Evolutionary conservation across 2,329 filamentous ascomycete genomes (phyloP).

Genomic region (Neocatenulostroma microsporum): DNA sequence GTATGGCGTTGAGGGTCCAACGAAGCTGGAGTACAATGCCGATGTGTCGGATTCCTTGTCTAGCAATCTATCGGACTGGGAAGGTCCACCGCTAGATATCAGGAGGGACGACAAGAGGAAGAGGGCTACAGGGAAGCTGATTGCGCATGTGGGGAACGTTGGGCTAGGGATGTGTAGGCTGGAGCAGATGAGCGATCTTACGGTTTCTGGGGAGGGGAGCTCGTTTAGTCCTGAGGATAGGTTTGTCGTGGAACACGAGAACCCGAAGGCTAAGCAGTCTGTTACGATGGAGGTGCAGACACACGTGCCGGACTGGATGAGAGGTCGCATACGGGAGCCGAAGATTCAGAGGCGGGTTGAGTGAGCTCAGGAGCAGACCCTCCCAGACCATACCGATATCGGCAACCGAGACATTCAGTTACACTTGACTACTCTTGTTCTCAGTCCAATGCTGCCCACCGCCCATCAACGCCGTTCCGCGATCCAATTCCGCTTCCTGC

Average conservation of each 20-base stretch:
- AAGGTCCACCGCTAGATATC: slow-evolving; percentile 42
- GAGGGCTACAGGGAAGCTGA: slow-evolving; percentile 71
- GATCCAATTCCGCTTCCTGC: slow-evolving; percentile 28
- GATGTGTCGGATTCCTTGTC: slow-evolving; percentile 5
- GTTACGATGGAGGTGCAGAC: slow-evolving; percentile 42
- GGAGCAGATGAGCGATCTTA: slow-evolving; percentile 81
- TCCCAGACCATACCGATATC: background rate
- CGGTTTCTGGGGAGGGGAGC: slow-evolving; percentile 59
- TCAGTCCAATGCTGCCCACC: slow-evolving; percentile 18
- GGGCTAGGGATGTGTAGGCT: slow-evolving; percentile 80
- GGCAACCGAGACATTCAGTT: background rate
- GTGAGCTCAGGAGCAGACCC: slow-evolving; percentile 8
- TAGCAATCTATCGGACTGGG: slow-evolving; percentile 8
- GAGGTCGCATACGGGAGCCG: slow-evolving; percentile 35
- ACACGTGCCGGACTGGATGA: slow-evolving; percentile 73
- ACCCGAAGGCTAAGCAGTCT: slow-evolving; percentile 14
- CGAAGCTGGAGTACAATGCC: slow-evolving; percentile 43
- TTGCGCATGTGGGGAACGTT: slow-evolving; percentile 72
- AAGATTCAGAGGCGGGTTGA: slow-evolving; percentile 33
- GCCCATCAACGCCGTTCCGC: slow-evolving; percentile 30
- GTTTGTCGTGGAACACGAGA: slow-evolving; percentile 33
- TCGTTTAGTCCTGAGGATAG: slow-evolving; percentile 51
- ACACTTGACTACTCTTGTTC: slow-evolving; percentile 7
- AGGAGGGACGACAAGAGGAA: slow-evolving; percentile 45
- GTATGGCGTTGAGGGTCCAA: slow-evolving; percentile 33